Evolutionary conservation across 2,329 filamentous ascomycete genomes (phyloP).

Genomic region (Exophiala alcalophila): DNA sequence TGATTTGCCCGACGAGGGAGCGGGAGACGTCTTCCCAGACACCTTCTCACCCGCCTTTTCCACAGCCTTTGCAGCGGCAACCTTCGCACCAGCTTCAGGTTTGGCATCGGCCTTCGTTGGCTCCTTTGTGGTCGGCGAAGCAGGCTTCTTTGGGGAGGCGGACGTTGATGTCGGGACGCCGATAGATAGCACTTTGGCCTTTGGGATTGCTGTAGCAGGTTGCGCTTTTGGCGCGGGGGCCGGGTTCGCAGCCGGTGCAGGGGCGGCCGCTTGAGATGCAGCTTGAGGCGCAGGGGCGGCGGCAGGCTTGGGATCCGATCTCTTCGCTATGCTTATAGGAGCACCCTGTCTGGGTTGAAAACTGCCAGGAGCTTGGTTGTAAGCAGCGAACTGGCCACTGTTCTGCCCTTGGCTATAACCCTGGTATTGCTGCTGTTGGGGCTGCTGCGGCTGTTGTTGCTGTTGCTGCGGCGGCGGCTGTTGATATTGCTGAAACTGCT

Average conservation of each 20-base stretch:
- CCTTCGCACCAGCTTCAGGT: conserved; percentile 71
- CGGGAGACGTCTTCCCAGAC: conserved; percentile 73
- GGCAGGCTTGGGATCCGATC: conserved; percentile 46
- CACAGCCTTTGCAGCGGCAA: conserved; percentile 82
- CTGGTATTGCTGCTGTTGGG: conserved; percentile 33
- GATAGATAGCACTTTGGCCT: conserved; percentile 71
- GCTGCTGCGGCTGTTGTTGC: conserved; percentile 36
- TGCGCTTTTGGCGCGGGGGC: conserved; percentile 30
- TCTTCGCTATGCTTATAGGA: conserved; percentile 43
- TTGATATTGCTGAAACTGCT: conserved; percentile 44
- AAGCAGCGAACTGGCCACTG: conserved; percentile 43
- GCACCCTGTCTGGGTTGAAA: conserved; percentile 46
- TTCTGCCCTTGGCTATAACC: conserved; percentile 49
- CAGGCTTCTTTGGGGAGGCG: conserved; percentile 40
- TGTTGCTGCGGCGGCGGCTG: conserved; percentile 40
- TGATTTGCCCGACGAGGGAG: conserved; percentile 77
- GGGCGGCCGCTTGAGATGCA: conserved; percentile 47
- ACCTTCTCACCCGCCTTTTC: conserved; percentile 78
- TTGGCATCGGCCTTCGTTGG: conserved; percentile 48
- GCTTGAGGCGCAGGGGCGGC: conserved; percentile 45
- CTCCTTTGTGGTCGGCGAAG: conserved; percentile 56
- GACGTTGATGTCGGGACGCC: conserved; percentile 48
- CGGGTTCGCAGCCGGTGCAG: conserved; percentile 35
- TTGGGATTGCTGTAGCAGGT: conserved; percentile 39
- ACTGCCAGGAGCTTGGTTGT: conserved; percentile 38